Base-by-base conservation (phyloP, 2,329 filamentous ascomycete genomes). In the Hymenoscyphus repandus region DNA sequence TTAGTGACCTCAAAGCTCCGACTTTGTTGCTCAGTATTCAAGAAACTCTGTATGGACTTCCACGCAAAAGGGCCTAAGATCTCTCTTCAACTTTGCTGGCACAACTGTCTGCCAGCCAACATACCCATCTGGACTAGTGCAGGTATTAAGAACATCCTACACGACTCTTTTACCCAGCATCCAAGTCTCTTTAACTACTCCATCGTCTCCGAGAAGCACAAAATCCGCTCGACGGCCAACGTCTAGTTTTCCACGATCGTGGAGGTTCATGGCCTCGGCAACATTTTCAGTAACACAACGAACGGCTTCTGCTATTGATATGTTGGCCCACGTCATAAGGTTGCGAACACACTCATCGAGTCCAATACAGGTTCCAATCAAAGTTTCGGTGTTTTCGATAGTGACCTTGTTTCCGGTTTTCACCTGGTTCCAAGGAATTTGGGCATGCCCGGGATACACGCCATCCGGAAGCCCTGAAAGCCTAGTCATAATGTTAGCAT, bases 311-410 rank as follows among this genome's bases (percentile, higher is more conserved):
- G 58, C 53, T 7, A 65, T 18, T 5, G 47, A 33, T 12, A 64
- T 57, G 15, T 51, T 53, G 5, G 61, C 58, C 62, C 60, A 62
- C 3, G 30, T 32, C 58, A 62, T 64, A 12, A 64, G 47, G 39
- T 65, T 79, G 43, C 71, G 64, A 12, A 80, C 70, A 51, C 74
- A 75, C 51, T 77, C 68, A 49, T 76, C 71, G 49, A 81, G 58
- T 3, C 69, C 68, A 31, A 75, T 74, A 56, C 75, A 78, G 1
- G 75, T 75, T 0, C 77, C 77, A 22, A 79, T 73, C 47, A 80
- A 60, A 9, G 76, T 80, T 10, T 78, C 70, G 0, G 75, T 79
- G 2, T 73, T 73, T 12, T 73, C 70, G 40, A 79, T 78, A 0
- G 73, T 74, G 0, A 76, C 77, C 45, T 68, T 64, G 22, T 72